These are phyloP conservation scores for Salix purpurea DNA, from an alignment of 345 rosid species.

Conservation along the genomic window DNA sequence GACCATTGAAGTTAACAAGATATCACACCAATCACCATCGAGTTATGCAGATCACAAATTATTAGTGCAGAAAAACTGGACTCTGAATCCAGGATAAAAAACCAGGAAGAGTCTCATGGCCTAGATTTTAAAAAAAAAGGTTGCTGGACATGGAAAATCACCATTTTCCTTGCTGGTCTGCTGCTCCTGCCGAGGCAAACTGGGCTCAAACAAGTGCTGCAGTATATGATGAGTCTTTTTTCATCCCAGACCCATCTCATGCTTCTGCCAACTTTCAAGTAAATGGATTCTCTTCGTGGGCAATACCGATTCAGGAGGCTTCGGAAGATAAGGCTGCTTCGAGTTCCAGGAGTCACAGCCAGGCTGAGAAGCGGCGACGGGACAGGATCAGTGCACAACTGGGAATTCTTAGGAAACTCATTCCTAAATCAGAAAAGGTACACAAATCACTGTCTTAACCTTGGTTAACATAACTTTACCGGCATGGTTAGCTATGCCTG, in stretches of 20 bases:
- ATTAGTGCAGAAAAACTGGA: slow-evolving; percentile 27
- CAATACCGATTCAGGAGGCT: slow-evolving; percentile 18
- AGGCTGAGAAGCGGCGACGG: slow-evolving; percentile 87
- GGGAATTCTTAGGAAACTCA: slow-evolving; percentile 67
- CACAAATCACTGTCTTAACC: background rate
- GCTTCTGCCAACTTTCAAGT: slow-evolving; percentile 10
- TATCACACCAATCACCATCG: slow-evolving; percentile 47
- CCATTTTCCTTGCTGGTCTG: slow-evolving; percentile 15
- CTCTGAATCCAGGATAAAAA: slow-evolving; percentile 13
- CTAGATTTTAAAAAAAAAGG: background rate
- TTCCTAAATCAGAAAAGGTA: slow-evolving; percentile 90
- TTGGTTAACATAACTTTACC: background rate
- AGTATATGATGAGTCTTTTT: slow-evolving; percentile 11
- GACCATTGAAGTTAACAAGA: slow-evolving; percentile 31
- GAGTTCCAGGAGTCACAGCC: slow-evolving; percentile 61
- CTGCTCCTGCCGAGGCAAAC: slow-evolving; percentile 4
- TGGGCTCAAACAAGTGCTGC: slow-evolving; percentile 13
- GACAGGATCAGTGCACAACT: slow-evolving; percentile 88
- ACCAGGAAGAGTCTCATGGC: background rate
- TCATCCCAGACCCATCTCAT: slow-evolving; percentile 12
- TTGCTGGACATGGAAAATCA: slow-evolving; percentile 30
- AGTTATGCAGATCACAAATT: slow-evolving; percentile 32
- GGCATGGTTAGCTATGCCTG: background rate
- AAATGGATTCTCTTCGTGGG: slow-evolving; percentile 17
- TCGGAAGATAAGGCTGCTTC: slow-evolving; percentile 35